Evolutionary conservation across 2,329 filamentous ascomycete genomes (phyloP).

Genomic region (Nigrospora sphaerica): DNA sequence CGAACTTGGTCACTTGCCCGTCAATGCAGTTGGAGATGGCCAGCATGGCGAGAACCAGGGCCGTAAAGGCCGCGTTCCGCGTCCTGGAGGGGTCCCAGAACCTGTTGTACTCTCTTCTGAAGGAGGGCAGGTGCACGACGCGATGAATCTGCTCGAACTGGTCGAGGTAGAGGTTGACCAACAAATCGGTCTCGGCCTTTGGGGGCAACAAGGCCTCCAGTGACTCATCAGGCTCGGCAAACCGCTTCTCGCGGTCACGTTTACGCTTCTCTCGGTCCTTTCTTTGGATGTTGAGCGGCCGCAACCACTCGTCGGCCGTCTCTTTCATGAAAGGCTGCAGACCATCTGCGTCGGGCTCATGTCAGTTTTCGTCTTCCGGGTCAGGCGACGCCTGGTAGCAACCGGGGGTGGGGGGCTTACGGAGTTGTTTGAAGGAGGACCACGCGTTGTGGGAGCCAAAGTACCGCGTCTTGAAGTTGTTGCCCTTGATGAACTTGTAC

Average conservation of each 20-base stretch:
- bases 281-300: constrained; percentile 47
- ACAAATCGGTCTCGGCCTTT: constrained; percentile 39
- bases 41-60: constrained; percentile 52
- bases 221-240: constrained; percentile 36
- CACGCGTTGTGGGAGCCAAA: constrained; percentile 54
- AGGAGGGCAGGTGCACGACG: constrained; percentile 53
- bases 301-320: constrained; percentile 54
- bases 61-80: constrained; percentile 47
- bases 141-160: constrained; percentile 49
- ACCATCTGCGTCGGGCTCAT: constrained; percentile 34
- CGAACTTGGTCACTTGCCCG: constrained; percentile 46
- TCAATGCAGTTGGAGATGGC: constrained; percentile 51
- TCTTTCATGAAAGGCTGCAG: constrained; percentile 56
- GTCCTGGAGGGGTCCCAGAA: constrained; percentile 43
- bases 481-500: constrained; percentile 50
- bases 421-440: constrained; percentile 49
- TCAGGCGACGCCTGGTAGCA: not conserved
- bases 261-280: constrained; percentile 49
- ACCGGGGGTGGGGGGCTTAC: constrained; percentile 1
- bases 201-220: constrained; percentile 44
- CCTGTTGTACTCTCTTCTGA: constrained; percentile 45
- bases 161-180: constrained; percentile 43
- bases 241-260: constrained; percentile 43
- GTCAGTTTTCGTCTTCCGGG: constrained; percentile 2
- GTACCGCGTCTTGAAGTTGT: constrained; percentile 53